phyloP scores from a whole-genome alignment of 2,329 filamentous ascomycete species.

The Thelonectria rubi region DNA sequence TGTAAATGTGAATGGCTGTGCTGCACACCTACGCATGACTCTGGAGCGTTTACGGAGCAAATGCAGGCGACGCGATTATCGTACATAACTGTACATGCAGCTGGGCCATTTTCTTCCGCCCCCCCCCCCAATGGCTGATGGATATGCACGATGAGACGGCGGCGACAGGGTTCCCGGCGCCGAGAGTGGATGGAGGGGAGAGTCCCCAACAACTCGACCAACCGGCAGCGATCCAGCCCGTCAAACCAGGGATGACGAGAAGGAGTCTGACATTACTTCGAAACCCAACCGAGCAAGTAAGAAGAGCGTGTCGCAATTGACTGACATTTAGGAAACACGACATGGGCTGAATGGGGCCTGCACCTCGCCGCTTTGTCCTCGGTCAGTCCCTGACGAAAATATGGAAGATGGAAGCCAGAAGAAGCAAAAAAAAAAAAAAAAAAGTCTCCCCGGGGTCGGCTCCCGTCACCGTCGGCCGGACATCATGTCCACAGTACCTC shows the following conservation, averaged over 20 bases:
- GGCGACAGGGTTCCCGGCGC: constrained; percentile 17
- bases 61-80: constrained; percentile 7
- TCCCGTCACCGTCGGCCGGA: constrained; percentile 16
- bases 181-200: constrained; percentile 14
- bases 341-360: constrained; percentile 6
- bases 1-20: neutral
- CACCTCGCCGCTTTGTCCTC: constrained; percentile 8
- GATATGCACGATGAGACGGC: constrained; percentile 19
- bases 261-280: constrained; percentile 5
- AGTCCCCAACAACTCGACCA: constrained; percentile 2
- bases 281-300: constrained; percentile 4
- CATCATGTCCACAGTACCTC: constrained; percentile 11
- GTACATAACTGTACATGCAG: too few species aligned
- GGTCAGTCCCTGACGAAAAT: constrained; percentile 24
- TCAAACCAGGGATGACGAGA: constrained; percentile 5
- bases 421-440: too few species aligned
- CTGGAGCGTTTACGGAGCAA: neutral
- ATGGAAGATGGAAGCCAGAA: too few species aligned
- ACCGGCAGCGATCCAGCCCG: constrained; percentile 19
- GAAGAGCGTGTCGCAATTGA: constrained; percentile 5
- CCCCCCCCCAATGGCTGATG: constrained; percentile 6
- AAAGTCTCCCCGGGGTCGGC: constrained; percentile 18
- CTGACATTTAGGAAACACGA: constrained; percentile 22
- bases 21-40: neutral
- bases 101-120: neutral